phyloP scores from a whole-genome alignment of 495 filamentous ascomycete genomes.

The Alectoria sarmentosa region DNA sequence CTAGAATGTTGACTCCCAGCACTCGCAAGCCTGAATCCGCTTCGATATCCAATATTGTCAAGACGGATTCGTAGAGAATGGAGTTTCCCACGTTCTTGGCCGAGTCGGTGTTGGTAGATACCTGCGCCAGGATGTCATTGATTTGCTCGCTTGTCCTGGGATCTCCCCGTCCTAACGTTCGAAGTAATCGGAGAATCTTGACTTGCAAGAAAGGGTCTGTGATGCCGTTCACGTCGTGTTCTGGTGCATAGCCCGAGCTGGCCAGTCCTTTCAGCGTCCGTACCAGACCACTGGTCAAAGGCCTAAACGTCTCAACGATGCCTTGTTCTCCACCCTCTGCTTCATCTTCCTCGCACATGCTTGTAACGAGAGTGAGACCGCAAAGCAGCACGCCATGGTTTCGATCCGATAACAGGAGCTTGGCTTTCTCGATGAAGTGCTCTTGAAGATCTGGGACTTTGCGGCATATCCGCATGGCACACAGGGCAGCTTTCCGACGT shows the following conservation, averaged over 20 bases:
- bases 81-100: conserved; percentile 98
- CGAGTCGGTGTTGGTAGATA: conserved; percentile 95
- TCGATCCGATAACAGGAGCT: conserved; percentile 76
- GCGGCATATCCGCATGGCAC: conserved; percentile 97
- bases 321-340: conserved; percentile 78
- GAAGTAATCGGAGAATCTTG: conserved; percentile 81
- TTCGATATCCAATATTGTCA: conserved; percentile 96
- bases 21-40: conserved; percentile 91
- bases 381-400: conserved; percentile 95
- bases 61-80: conserved; percentile 94
- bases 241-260: conserved; percentile 92
- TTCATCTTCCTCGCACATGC: conserved; percentile 91
- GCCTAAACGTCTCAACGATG: conserved; percentile 82
- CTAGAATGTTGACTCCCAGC: conserved; percentile 93
- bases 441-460: conserved; percentile 97
- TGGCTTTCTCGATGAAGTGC: conserved; percentile 91
- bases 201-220: conserved; percentile 98
- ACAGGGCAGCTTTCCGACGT: conserved; percentile 93
- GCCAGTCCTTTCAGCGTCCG: conserved; percentile 84
- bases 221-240: conserved; percentile 96
- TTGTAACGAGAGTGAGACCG: conserved; percentile 83
- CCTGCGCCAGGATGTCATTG: conserved; percentile 96
- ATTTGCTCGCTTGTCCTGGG: conserved; percentile 88
- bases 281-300: conserved; percentile 70
- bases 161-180: conserved; percentile 83